These are phyloP conservation scores for Phytophthora hybrid DNA, from an alignment of 352 stramenopile genomes.

Conservation along the genomic window DNA sequence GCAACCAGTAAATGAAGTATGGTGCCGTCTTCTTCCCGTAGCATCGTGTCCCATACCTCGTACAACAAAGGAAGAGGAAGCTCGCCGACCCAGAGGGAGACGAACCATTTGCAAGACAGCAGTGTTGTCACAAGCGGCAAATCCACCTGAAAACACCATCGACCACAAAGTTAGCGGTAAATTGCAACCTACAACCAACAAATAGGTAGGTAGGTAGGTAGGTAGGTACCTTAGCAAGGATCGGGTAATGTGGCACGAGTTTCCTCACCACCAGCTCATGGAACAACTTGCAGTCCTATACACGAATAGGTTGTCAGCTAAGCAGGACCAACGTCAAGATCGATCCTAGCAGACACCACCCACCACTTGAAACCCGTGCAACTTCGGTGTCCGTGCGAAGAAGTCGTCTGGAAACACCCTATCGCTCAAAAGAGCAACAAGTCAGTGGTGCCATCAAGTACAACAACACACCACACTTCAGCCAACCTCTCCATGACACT, in stretches of 20 bases:
- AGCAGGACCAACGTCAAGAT: background rate
- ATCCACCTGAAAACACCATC: slow-evolving; percentile 60
- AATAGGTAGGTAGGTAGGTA: no score
- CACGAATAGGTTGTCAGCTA: slow-evolving; percentile 7
- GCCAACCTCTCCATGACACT: slow-evolving; percentile 67
- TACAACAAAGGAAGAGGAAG: slow-evolving; percentile 55
- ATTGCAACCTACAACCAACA: background rate
- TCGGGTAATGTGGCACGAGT: slow-evolving; percentile 57
- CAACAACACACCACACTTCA: background rate
- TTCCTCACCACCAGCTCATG: slow-evolving; percentile 60
- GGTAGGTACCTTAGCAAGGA: slow-evolving; percentile 51
- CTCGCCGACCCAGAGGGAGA: slow-evolving; percentile 75
- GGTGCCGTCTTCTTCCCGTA: slow-evolving; percentile 54
- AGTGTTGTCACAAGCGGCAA: slow-evolving; percentile 67
- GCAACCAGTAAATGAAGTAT: slow-evolving; percentile 73
- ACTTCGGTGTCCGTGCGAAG: slow-evolving; percentile 68
- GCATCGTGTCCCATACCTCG: slow-evolving; percentile 71
- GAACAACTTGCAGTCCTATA: slow-evolving; percentile 71
- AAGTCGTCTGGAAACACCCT: slow-evolving; percentile 82
- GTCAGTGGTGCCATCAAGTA: background rate
- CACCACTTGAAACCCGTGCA: slow-evolving; percentile 83
- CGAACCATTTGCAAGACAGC: slow-evolving; percentile 83
- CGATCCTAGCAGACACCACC: background rate
- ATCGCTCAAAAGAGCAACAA: background rate
- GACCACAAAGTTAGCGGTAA: background rate